These are phyloP conservation scores for Lactarius pseudohatsudake DNA, from an alignment of 768 basidiomycete genomes.

Conservation along the genomic window DNA sequence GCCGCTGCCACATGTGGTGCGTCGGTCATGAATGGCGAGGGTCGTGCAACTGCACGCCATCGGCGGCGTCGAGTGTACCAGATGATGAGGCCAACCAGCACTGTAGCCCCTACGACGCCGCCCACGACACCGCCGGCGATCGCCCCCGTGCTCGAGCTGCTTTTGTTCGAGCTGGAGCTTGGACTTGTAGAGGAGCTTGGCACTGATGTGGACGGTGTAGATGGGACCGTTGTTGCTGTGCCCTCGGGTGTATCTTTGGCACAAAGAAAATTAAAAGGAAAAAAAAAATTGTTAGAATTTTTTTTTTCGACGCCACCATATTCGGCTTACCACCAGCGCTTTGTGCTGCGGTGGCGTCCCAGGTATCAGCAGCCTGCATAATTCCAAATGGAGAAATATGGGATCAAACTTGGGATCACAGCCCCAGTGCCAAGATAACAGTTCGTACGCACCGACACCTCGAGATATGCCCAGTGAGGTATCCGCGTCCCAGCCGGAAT, in stretches of 20 bases:
- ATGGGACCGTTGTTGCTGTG: background rate
- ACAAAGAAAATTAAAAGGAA: background rate
- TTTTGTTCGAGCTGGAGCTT: background rate
- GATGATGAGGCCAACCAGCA: background rate
- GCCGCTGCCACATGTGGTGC: conserved; percentile 1
- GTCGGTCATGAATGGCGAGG: conserved; percentile 10
- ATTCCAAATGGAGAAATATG: background rate
- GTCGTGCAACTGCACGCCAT: background rate
- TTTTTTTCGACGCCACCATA: background rate
- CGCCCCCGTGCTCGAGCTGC: background rate
- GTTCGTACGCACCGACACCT: background rate
- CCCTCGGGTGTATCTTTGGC: conserved; percentile 10
- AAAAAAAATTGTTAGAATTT: background rate
- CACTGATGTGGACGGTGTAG: background rate
- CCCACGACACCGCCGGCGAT: conserved; percentile 14
- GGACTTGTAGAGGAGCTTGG: background rate
- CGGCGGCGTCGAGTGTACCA: conserved; percentile 10
- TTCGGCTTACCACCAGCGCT: conserved; percentile 1
- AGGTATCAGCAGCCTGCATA: background rate
- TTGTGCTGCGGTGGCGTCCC: background rate
- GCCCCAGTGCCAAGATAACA: background rate
- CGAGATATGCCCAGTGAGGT: conserved; percentile 12
- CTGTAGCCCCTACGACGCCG: background rate
- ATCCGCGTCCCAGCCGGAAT: conserved; percentile 7
- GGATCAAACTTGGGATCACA: too few relatives aligned